These are phyloP conservation scores for Trichoderma sp. DNA, from an alignment of 2,329 filamentous ascomycete species.

Conservation along the genomic window DNA sequence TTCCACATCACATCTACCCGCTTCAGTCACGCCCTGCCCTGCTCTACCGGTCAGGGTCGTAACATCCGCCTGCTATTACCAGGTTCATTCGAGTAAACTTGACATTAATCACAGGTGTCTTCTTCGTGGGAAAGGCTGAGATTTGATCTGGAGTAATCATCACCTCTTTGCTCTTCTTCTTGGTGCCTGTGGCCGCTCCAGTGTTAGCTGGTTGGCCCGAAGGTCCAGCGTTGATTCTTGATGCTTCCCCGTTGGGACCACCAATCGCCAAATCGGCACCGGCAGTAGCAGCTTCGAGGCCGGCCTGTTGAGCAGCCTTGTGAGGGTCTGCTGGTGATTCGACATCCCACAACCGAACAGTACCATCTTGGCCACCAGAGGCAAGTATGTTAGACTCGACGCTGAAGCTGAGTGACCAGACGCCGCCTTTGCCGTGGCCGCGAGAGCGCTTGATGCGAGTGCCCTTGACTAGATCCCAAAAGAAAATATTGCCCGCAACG, in stretches of 20 bases:
- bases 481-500: conserved; percentile 80
- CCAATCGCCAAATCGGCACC: conserved; percentile 40
- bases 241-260: conserved; percentile 30
- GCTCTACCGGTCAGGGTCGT: conserved; percentile 51
- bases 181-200: conserved; percentile 37
- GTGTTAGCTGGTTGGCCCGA: conserved; percentile 30
- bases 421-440: conserved; percentile 88
- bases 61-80: conserved; percentile 78
- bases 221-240: conserved; percentile 29
- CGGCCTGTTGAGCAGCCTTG: conserved; percentile 50
- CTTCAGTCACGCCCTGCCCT: conserved; percentile 12
- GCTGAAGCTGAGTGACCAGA: conserved; percentile 91
- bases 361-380: conserved; percentile 87
- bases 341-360: conserved; percentile 92
- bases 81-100: conserved; percentile 95
- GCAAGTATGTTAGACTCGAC: conserved; percentile 88
- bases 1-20: neutral
- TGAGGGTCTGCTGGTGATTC: conserved; percentile 66
- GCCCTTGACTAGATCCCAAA: conserved; percentile 92
- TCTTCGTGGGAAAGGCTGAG: conserved; percentile 92
- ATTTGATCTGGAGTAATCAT: conserved; percentile 92
- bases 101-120: conserved; percentile 89
- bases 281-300: conserved; percentile 43
- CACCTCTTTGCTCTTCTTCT: conserved; percentile 87
- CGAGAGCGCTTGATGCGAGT: conserved; percentile 87